Percentiles rank a stretch among this genome's conserved stretches.
Conservation (phyloP, 2,329 filamentous ascomycete species). For the Aureobasidium melanogenum region DNA sequence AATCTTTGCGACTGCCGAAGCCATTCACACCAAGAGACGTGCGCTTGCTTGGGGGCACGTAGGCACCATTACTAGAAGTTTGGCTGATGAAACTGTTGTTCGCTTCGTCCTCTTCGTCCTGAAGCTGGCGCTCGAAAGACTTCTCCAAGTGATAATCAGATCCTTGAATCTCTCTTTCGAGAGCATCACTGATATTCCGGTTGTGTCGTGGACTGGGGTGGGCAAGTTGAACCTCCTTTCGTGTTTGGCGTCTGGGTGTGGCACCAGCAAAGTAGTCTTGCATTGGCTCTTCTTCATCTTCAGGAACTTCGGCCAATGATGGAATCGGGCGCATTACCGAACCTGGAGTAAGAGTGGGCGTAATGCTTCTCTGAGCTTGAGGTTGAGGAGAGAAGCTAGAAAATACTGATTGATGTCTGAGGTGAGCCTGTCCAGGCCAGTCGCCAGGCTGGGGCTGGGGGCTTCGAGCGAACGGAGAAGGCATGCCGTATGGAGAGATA, state of each 20-base stretch:
- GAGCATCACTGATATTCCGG: slow-evolving; percentile 66
- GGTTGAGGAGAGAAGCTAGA: slow-evolving; percentile 19
- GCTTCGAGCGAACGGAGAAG: background rate
- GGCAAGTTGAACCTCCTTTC: slow-evolving; percentile 43
- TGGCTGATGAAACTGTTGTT: background rate
- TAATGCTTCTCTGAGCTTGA: slow-evolving; percentile 20
- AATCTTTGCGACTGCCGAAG: background rate
- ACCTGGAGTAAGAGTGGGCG: slow-evolving; percentile 39
- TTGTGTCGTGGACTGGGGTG: slow-evolving; percentile 54
- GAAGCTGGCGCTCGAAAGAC: slow-evolving; percentile 46
- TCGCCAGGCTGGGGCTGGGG: slow-evolving; percentile 7
- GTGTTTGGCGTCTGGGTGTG: slow-evolving; percentile 31
- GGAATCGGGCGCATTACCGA: slow-evolving; percentile 34
- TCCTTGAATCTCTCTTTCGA: slow-evolving; percentile 79
- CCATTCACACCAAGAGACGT: background rate
- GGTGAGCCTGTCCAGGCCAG: slow-evolving; percentile 11
- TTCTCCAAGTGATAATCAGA: slow-evolving; percentile 61
- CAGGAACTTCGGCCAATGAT: slow-evolving; percentile 60
- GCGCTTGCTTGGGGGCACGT: slow-evolving; percentile 8
- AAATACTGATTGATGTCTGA: slow-evolving; percentile 14
- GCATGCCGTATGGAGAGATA: slow-evolving; percentile 48
- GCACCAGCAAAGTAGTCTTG: slow-evolving; percentile 14
- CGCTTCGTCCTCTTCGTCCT: slow-evolving; percentile 58
- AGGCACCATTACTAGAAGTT: background rate
- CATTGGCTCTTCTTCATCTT: slow-evolving; percentile 57